Evolutionary conservation across 352 stramenopile genomes (phyloP).

Genomic region (Globisporangium recalcitrans): DNA sequence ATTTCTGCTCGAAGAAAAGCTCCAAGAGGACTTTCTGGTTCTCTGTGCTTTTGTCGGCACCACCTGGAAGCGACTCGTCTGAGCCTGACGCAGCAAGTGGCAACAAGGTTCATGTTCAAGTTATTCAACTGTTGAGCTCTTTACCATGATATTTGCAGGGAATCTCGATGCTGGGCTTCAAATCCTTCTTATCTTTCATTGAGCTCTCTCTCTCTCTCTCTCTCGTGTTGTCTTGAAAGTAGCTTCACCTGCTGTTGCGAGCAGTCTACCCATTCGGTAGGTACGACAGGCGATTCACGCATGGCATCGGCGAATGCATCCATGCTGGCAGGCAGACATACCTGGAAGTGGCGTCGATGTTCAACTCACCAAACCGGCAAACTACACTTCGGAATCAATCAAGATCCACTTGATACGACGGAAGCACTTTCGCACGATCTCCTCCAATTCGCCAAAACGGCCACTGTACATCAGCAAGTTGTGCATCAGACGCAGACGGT

Average conservation of each 20-base stretch:
- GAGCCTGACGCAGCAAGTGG: neutral
- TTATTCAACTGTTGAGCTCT: neutral
- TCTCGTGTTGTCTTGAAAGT: neutral
- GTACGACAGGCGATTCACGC: neutral
- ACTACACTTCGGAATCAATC: conserved; percentile 86
- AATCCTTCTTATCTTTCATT: conserved; percentile 1
- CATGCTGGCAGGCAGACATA: neutral
- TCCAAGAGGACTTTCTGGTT: conserved; percentile 41
- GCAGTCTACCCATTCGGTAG: neutral
- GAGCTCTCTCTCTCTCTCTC: neutral
- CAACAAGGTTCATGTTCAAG: neutral
- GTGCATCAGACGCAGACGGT: conserved; percentile 83
- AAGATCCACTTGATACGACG: conserved; percentile 91
- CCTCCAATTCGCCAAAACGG: conserved; percentile 75
- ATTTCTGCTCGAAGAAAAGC: conserved; percentile 88
- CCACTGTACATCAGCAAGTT: conserved; percentile 89
- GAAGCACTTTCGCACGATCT: conserved; percentile 90
- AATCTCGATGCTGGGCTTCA: neutral
- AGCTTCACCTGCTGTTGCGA: neutral
- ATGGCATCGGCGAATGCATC: neutral
- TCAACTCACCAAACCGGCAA: neutral
- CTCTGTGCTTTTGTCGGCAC: neutral
- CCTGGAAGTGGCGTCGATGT: neutral
- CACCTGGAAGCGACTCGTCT: neutral
- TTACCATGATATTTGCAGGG: neutral